Evolutionary conservation across 2,329 filamentous ascomycete species (phyloP).

Genomic region (Botryosphaeria agaves): DNA sequence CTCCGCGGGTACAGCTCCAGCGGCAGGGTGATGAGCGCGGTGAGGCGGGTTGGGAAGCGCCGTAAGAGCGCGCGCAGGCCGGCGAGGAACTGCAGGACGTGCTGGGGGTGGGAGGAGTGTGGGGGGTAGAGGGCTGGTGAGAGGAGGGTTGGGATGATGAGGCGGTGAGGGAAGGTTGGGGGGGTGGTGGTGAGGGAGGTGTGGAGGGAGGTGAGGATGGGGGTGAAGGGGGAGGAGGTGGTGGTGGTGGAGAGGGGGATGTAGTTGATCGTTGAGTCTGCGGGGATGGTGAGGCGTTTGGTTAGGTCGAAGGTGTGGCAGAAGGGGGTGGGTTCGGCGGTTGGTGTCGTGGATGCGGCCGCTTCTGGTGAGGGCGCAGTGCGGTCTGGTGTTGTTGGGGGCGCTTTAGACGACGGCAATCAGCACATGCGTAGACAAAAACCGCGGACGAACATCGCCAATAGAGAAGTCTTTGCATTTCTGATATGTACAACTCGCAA

Average conservation of each 20-base stretch:
- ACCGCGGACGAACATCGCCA: not conserved
- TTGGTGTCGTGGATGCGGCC: constrained; percentile 1
- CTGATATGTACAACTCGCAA: constrained; percentile 6
- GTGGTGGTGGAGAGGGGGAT: constrained; percentile 46
- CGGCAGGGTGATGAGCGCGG: constrained; percentile 60
- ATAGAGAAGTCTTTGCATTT: constrained; percentile 8
- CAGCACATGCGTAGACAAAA: constrained; percentile 1
- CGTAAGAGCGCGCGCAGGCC: constrained; percentile 58
- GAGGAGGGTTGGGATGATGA: constrained; percentile 71
- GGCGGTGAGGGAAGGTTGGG: constrained; percentile 51
- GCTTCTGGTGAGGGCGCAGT: constrained; percentile 2
- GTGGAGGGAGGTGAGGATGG: constrained; percentile 43
- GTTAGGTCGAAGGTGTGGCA: constrained; percentile 35
- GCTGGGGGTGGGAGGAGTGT: constrained; percentile 48
- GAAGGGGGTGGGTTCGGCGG: constrained; percentile 18
- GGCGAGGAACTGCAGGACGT: constrained; percentile 69
- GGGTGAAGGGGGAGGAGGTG: constrained; percentile 39
- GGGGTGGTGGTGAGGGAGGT: constrained; percentile 39
- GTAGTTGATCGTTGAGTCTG: constrained; percentile 23
- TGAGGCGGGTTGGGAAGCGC: constrained; percentile 45
- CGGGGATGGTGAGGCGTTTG: constrained; percentile 26
- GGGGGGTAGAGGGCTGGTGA: constrained; percentile 73
- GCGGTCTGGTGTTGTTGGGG: constrained; percentile 1
- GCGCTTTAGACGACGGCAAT: constrained; percentile 4
- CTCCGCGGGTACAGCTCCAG: constrained; percentile 61